A percentile compares a stretch with the other conserved stretches of the same genome.
Evolutionary conservation across 306 rosid species (phyloP).

Genomic region (Begonia loranthoides): DNA sequence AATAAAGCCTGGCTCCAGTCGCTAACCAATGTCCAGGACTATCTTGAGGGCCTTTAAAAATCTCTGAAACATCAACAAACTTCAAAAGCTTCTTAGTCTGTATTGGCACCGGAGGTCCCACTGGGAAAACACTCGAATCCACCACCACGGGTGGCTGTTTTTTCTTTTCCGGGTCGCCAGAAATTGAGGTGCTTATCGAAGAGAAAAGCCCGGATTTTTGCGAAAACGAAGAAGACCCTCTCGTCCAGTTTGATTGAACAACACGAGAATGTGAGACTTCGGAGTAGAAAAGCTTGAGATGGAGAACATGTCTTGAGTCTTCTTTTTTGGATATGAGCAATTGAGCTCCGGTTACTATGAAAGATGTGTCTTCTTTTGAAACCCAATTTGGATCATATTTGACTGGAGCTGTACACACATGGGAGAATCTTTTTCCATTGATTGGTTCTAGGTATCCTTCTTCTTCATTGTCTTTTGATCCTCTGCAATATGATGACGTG

Average conservation of each 20-base stretch:
- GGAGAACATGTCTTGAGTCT: slow-evolving; percentile 48
- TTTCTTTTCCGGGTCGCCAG: slow-evolving; percentile 22
- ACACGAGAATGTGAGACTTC: slow-evolving; percentile 30
- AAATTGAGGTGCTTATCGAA: slow-evolving; percentile 48
- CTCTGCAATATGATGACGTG: slow-evolving; percentile 28
- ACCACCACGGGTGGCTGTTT: slow-evolving; percentile 29
- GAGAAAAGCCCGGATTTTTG: slow-evolving; percentile 54
- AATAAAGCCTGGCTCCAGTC: slow-evolving; percentile 57
- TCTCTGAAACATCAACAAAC: slow-evolving; percentile 47
- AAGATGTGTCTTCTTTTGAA: slow-evolving; percentile 17
- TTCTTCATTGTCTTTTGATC: slow-evolving; percentile 42
- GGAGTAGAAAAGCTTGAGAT: slow-evolving; percentile 56
- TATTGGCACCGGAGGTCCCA: slow-evolving; percentile 66
- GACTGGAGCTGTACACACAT: slow-evolving; percentile 62
- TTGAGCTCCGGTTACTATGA: slow-evolving; percentile 83
- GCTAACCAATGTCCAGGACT: slow-evolving; percentile 90
- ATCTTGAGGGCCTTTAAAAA: slow-evolving; percentile 65
- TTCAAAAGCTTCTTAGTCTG: slow-evolving; percentile 52
- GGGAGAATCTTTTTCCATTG: slow-evolving; percentile 46
- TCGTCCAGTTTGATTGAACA: slow-evolving; percentile 51
- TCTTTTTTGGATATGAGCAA: slow-evolving; percentile 40
- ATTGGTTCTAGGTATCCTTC: slow-evolving; percentile 45
- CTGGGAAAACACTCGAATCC: slow-evolving; percentile 72
- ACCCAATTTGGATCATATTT: slow-evolving; percentile 43
- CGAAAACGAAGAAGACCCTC: slow-evolving; percentile 29